Conservation (phyloP, 73 alveolate genomes). For the Effrenium voratum region DNA sequence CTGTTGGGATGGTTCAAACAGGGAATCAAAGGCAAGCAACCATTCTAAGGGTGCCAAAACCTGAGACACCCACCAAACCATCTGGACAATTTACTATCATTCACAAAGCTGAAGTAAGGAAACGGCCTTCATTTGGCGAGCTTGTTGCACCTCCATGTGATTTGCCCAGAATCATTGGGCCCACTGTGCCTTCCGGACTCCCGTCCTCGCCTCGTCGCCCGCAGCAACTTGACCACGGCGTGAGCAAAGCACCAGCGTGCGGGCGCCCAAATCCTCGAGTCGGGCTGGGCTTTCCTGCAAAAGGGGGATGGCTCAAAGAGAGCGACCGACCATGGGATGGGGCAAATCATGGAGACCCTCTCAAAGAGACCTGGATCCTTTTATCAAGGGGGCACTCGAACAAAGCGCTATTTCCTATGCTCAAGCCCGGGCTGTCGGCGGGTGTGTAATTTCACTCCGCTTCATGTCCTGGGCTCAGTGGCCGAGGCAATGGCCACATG, state of each 20-base stretch:
- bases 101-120: background rate
- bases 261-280: slow-evolving; percentile 70
- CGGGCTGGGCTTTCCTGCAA: background rate
- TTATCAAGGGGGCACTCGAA: too few species aligned
- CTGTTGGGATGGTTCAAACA: background rate
- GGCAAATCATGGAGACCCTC: background rate
- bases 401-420: too few species aligned
- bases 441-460: too few species aligned
- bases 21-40: too few species aligned
- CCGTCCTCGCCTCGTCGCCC: slow-evolving; percentile 21
- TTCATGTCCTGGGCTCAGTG: too few species aligned
- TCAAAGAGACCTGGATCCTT: too few species aligned
- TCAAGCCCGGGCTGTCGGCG: too few species aligned
- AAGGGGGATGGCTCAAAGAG: background rate
- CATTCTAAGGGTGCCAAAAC: background rate
- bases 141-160: too few species aligned
- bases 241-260: slow-evolving; percentile 53
- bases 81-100: background rate
- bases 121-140: too few species aligned
- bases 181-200: background rate
- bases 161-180: too few species aligned
- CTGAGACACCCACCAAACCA: background rate
- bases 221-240: slow-evolving; percentile 81
- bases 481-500: too few species aligned
- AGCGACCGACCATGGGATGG: too few species aligned